Conservation (phyloP, 2,329 filamentous ascomycete genomes). For the Fusarium pilosicola region DNA sequence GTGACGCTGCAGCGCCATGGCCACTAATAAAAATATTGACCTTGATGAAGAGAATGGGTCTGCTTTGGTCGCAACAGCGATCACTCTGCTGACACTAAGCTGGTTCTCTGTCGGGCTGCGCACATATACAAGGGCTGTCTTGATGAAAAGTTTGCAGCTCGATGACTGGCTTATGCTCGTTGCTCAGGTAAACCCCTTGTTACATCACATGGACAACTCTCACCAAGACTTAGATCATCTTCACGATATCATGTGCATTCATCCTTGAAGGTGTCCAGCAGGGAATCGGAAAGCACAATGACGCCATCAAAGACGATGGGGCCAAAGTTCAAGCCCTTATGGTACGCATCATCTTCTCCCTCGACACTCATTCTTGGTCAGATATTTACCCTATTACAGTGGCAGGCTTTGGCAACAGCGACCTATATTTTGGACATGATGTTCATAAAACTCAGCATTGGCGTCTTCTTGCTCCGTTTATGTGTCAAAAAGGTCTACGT, state of each 20-base stretch:
- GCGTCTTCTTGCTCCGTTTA: constrained; percentile 61
- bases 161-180: constrained; percentile 66
- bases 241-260: constrained; percentile 59
- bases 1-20: constrained; percentile 47
- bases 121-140: constrained; percentile 55
- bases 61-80: constrained; percentile 50
- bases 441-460: constrained; percentile 67
- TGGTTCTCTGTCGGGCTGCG: constrained; percentile 56
- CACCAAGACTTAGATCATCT: constrained; percentile 50
- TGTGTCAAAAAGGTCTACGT: constrained; percentile 58
- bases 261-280: constrained; percentile 54
- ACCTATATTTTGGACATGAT: constrained; percentile 65
- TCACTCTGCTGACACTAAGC: constrained; percentile 52
- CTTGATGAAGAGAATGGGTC: constrained; percentile 53
- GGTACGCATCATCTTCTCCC: constrained; percentile 45
- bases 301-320: constrained; percentile 51
- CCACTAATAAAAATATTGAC: constrained; percentile 45
- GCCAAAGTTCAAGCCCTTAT: constrained; percentile 58
- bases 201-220: neutral
- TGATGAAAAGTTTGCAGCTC: constrained; percentile 58
- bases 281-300: constrained; percentile 61
- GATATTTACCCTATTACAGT: constrained; percentile 47
- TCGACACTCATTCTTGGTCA: neutral
- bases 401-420: constrained; percentile 62
- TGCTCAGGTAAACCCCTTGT: constrained; percentile 53